Base-by-base conservation (phyloP, 352 stramenopile species). In the Thraustotheca clavata region DNA sequence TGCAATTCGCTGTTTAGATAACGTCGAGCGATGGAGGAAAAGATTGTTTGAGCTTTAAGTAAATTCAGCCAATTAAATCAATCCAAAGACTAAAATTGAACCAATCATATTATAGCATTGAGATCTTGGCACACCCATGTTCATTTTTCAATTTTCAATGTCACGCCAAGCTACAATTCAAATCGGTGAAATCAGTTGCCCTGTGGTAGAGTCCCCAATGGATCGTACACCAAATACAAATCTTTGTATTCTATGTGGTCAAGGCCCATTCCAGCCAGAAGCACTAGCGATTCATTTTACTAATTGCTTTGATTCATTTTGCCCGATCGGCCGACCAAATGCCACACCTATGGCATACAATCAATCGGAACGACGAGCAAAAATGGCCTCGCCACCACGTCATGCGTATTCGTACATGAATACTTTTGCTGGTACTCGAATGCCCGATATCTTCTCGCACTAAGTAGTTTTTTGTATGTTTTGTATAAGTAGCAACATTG, bases 141-240 rank as follows among this genome's bases (percentile, higher is more conserved):
- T 52, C 43, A 52, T 9, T 52, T 24, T 24, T 14, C 43, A 14
- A 52, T 20, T 20, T 52, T 43, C 43, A 24, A 52, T 20, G 43
- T 52, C 43, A 24, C 2, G 31, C 43, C 11, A 52, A 14, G n/a
- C 38, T 8, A 35, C 57, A 33, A 65, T 65, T 32, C 39, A 43
- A 11, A 35, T 65, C 8, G 57, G 57, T 46, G 57, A 65, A 20
- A 65, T 65, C 24, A 12, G n/a, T 8, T 65, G 57, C 40, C 57
- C 57, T 9, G 41, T 65, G 20, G 57, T 65, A 1, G 22, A 65
- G 9, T 52, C 43, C 24, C n/a, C 43, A 7, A 26, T 31, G 11
- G 43, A 24, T 3, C 24, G 24, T 24, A 31, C 39, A n/a, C 38
- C 33, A 8, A 50, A 26, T 14, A 60, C 38, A 26, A 41, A 62